Conservation (phyloP, 1,284 basidiomycete species). For the Sanguinoderma infundibulare region DNA sequence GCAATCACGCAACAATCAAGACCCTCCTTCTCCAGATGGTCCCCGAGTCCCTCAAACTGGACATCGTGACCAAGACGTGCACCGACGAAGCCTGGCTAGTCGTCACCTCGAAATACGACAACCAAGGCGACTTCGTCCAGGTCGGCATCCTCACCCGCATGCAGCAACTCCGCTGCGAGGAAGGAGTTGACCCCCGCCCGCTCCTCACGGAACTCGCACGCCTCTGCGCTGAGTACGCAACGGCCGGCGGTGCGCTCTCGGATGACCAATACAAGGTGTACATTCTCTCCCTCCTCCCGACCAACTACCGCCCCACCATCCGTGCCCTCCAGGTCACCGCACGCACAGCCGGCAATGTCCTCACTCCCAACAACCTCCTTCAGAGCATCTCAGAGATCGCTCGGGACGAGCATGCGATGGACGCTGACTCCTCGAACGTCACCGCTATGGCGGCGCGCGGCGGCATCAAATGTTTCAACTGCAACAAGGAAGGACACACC, state of each 20-base stretch:
- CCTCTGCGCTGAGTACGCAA: constrained; percentile 12
- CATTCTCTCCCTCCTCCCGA: constrained; percentile 12
- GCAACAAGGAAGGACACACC: constrained; percentile 19
- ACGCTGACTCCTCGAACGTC: background rate
- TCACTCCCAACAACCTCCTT: constrained; percentile 6
- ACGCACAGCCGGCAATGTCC: background rate
- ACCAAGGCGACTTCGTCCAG: constrained; percentile 21
- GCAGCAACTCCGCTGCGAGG: constrained; percentile 10
- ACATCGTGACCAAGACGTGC: background rate
- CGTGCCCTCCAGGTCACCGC: no score
- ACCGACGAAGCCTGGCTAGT: constrained; percentile 6
- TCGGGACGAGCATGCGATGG: no score
- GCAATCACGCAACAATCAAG: no score
- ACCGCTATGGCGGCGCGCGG: constrained; percentile 9
- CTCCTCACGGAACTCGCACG: constrained; percentile 7
- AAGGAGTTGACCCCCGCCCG: constrained; percentile 13
- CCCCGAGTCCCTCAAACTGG: no score
- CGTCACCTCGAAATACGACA: constrained; percentile 10
- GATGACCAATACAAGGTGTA: constrained; percentile 16
- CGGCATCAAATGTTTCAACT: constrained; percentile 16
- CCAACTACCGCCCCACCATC: constrained; percentile 9
- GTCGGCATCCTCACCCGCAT: constrained; percentile 12
- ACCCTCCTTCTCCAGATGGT: no score
- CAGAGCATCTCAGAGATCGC: constrained; percentile 11
- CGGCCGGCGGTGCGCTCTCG: constrained; percentile 11